Base-by-base conservation (phyloP, 305 asterid genomes). In the Caryopteris hybrid region DNA sequence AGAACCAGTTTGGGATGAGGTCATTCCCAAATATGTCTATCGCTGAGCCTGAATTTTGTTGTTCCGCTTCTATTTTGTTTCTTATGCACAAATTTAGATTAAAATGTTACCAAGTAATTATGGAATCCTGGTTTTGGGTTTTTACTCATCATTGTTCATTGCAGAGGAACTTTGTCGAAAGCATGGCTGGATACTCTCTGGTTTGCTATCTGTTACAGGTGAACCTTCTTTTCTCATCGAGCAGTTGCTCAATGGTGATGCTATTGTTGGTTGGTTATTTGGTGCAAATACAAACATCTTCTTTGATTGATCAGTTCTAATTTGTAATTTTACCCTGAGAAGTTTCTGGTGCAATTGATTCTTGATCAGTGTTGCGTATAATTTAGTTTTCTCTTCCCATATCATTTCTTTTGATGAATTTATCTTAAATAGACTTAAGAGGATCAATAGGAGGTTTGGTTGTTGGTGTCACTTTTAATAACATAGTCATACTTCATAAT, bases 201-300 rank as follows among this genome's bases (percentile, higher is more conserved):
- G 97, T 90, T 74, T 90, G 97, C 83, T 90, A 90, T 81, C 92
- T 90, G 54, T 75, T 90, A 83, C 97, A 90, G 97, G 97, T 88
- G 73, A 82, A 60, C 41, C 3, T 59, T 14, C 43, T 55, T 65
- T 59, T 74, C 74, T 65, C 73, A 56, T 22, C 41, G 14, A 47
- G 63, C 33, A 25, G 50, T 48, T 20, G 8, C 46, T 48, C 58
- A 29, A 55, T 10, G 45, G n/a, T 25, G 20, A 55, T 55, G 36
- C 9, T 67, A 23, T 23, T 18, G 14, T 42, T 51, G 39, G 33
- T 50, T 43, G 66, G 33, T 17, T 63, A 45, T 43, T 43, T 39
- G 25, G 7, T 60, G 47, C 41, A 43, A 43, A 47, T 12, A 25
- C 41, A 31, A 63, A 47, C 64, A 16, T 50, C 22, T 29, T 38